Evolutionary conservation across 345 rosid species (phyloP).

Genomic region (Arabidopsis arenosa): DNA sequence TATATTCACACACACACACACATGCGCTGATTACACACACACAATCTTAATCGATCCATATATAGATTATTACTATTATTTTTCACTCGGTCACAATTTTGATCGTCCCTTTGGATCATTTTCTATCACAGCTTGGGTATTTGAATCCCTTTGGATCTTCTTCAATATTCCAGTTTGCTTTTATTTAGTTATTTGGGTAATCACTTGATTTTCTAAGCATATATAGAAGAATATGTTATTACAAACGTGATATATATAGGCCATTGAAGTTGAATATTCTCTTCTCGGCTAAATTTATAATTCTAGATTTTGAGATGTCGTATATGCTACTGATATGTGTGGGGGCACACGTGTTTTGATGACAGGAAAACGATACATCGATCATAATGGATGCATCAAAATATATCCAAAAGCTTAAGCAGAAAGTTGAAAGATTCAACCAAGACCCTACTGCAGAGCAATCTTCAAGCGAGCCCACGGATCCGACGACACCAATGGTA

Average conservation of each 20-base stretch:
- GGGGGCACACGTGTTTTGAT: conserved; percentile 4
- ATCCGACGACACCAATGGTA: conserved; percentile 45
- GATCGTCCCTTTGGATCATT: conserved; percentile 6
- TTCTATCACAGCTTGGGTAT: background rate
- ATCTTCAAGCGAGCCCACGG: conserved; percentile 43
- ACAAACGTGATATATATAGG: background rate
- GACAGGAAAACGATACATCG: conserved; percentile 68
- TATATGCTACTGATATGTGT: conserved; percentile 29
- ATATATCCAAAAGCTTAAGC: conserved; percentile 78
- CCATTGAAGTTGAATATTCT: background rate
- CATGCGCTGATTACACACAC: background rate
- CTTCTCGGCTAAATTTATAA: background rate
- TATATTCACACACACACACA: conserved; percentile 16
- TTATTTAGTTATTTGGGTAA: background rate
- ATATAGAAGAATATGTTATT: conserved; percentile 12
- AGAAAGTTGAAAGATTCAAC: conserved; percentile 71
- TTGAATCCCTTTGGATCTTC: conserved; percentile 19
- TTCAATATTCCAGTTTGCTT: background rate
- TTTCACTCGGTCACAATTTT: conserved; percentile 5
- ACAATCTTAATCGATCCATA: conserved; percentile 14
- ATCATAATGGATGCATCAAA: conserved; percentile 86
- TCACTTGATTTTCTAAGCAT: conserved; percentile 8
- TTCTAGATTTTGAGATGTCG: background rate
- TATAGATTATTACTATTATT: background rate
- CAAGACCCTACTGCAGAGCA: conserved; percentile 52